phyloP scores from a whole-genome alignment of 257 asterid genomes.

The Solanum microdontum region DNA sequence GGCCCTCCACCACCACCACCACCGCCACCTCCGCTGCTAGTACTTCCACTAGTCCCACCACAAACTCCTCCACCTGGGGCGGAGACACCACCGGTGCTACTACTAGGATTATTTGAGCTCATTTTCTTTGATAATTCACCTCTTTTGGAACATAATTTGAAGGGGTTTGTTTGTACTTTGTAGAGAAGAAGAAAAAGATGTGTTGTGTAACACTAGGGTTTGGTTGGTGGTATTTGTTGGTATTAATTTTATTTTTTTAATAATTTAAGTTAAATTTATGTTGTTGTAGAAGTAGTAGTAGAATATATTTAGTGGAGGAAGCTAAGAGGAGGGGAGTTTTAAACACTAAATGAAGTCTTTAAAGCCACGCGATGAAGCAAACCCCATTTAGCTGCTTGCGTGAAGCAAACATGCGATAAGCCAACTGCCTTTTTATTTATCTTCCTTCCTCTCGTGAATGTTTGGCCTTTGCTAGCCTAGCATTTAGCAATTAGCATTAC shows the following conservation, averaged over 20 bases:
- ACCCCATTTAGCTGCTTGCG: slow-evolving; percentile 89
- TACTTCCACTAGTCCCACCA: slow-evolving; percentile 2
- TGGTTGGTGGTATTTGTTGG: slow-evolving; percentile 35
- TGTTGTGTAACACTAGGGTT: slow-evolving; percentile 35
- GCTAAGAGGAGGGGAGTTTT: slow-evolving; percentile 18
- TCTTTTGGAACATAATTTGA: not conserved
- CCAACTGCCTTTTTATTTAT: slow-evolving; percentile 65
- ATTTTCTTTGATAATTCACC: not conserved
- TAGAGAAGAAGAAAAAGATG: not conserved
- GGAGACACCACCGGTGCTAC: slow-evolving; percentile 13
- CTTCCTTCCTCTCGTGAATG: slow-evolving; percentile 58
- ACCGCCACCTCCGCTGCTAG: slow-evolving; percentile 6
- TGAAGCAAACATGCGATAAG: slow-evolving; percentile 97
- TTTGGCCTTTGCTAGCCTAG: slow-evolving; percentile 10
- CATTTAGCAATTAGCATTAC: not conserved
- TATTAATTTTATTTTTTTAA: not conserved
- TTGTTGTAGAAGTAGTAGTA: not conserved
- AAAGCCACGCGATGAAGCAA: slow-evolving; percentile 99
- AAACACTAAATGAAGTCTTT: slow-evolving; percentile 58
- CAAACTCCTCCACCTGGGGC: slow-evolving; percentile 14
- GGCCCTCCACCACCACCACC: slow-evolving; percentile 47
- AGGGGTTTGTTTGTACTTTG: not conserved
- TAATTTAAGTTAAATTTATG: not conserved
- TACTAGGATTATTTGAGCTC: slow-evolving; percentile 18
- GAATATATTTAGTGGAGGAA: not conserved